Conservation (phyloP, 2,329 filamentous ascomycete species). For the Scedosporium minutisporum region DNA sequence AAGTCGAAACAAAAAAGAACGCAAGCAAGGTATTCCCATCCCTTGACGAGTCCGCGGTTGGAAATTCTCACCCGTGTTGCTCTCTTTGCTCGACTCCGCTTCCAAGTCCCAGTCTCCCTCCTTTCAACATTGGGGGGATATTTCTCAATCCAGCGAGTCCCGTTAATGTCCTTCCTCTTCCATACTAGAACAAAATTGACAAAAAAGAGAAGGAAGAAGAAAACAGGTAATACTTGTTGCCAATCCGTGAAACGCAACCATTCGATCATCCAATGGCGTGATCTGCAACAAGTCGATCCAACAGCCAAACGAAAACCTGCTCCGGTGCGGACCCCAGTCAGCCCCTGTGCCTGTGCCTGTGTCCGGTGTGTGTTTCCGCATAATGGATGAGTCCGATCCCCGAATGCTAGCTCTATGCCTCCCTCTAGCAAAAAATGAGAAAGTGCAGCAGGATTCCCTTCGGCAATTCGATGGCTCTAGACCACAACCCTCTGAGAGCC, state of each 20-base stretch:
- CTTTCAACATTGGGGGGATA: not conserved
- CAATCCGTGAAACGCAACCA: not conserved
- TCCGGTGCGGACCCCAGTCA: not conserved
- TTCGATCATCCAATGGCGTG: not conserved
- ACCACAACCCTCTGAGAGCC: not conserved
- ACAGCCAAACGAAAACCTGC: not conserved
- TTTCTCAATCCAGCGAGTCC: not conserved
- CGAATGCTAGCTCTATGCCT: not conserved
- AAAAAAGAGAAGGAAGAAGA: slow-evolving; percentile 2
- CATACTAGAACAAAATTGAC: not conserved
- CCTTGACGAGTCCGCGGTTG: not conserved
- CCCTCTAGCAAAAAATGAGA: not conserved
- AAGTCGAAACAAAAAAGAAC: not conserved
- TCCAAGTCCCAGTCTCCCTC: not conserved
- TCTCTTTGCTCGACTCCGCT: not conserved
- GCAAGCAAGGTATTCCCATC: not conserved
- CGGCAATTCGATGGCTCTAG: not conserved
- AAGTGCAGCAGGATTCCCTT: not conserved
- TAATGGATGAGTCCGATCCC: not conserved
- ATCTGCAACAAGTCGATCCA: not conserved
- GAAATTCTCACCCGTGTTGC: not conserved
- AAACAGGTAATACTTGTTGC: not conserved
- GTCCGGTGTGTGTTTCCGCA: not conserved
- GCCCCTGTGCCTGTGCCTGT: not conserved
- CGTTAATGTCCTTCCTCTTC: not conserved